Evolutionary conservation across 768 basidiomycete species (phyloP).

Genomic region (Boletus reticuloceps): DNA sequence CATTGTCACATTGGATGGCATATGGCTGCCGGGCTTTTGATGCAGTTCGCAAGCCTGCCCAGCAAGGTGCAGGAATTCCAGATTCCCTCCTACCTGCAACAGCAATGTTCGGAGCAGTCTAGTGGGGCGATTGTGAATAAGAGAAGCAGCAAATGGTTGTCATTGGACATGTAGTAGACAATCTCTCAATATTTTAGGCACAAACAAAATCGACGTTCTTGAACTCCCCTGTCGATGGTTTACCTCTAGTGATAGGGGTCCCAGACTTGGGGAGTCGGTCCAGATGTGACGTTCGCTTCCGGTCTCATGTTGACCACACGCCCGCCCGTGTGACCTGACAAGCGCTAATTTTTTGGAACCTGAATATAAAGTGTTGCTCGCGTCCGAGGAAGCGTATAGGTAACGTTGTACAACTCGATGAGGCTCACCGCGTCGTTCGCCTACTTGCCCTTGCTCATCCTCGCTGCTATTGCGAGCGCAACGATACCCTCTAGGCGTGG

Average conservation of each 20-base stretch:
- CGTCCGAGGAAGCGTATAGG: background rate
- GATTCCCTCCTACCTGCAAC: conserved; percentile 33
- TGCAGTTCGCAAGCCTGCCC: conserved; percentile 41
- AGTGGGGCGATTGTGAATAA: conserved; percentile 18
- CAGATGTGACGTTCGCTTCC: too few relatives aligned
- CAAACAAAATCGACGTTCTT: too few relatives aligned
- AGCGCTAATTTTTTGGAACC: too few relatives aligned
- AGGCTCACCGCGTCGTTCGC: conserved; percentile 11
- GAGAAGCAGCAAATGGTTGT: conserved; percentile 16
- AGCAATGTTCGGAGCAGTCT: conserved; percentile 36
- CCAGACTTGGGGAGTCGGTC: too few relatives aligned
- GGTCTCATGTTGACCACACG: too few relatives aligned
- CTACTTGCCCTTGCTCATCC: conserved; percentile 10
- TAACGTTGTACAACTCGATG: conserved; percentile 7
- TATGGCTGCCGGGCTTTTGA: conserved; percentile 40
- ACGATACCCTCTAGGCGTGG: conserved; percentile 7
- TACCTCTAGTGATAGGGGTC: too few relatives aligned
- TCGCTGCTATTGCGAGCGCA: conserved; percentile 10
- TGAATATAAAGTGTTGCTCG: too few relatives aligned
- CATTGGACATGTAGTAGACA: conserved; percentile 15
- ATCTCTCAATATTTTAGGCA: too few relatives aligned
- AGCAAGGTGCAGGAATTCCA: conserved; percentile 32
- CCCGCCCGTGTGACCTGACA: too few relatives aligned
- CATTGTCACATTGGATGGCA: conserved; percentile 43
- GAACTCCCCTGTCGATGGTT: too few relatives aligned